phyloP scores from a whole-genome alignment of 2,329 filamentous ascomycete species.

The Scedosporium minutisporum region DNA sequence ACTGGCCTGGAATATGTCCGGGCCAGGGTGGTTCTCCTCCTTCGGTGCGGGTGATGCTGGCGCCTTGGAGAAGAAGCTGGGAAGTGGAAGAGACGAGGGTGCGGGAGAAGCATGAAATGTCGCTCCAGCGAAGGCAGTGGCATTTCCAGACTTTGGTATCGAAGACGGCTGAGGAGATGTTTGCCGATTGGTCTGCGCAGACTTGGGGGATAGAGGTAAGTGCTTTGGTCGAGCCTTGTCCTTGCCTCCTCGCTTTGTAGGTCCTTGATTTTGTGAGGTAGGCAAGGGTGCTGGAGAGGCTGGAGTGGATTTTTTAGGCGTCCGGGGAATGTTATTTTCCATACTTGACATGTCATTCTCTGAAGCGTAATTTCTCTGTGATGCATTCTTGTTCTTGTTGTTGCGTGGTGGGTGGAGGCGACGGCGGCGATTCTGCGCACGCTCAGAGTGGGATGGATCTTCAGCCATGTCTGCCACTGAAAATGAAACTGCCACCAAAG shows the following conservation, averaged over 20 bases:
- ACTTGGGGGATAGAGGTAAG: slow-evolving; percentile 28
- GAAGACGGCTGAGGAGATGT: slow-evolving; percentile 26
- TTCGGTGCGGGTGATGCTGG: background rate
- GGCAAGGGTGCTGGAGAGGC: slow-evolving; percentile 24
- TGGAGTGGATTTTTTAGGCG: slow-evolving; percentile 34
- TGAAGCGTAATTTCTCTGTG: slow-evolving; percentile 48
- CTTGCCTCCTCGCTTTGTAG: slow-evolving; percentile 15
- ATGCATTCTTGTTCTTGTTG: slow-evolving; percentile 22
- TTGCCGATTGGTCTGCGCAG: slow-evolving; percentile 27
- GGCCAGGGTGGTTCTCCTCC: background rate
- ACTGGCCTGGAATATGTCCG: background rate
- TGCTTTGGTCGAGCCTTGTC: slow-evolving; percentile 14
- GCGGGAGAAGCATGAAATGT: slow-evolving; percentile 94
- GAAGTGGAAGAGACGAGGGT: slow-evolving; percentile 79
- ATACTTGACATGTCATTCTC: slow-evolving; percentile 36
- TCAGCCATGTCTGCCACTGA: background rate
- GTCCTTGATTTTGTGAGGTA: slow-evolving; percentile 16
- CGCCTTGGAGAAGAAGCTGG: slow-evolving; percentile 67
- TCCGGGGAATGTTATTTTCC: slow-evolving; percentile 24
- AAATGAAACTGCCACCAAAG: too few species aligned
- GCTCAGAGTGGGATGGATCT: background rate
- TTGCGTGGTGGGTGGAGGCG: background rate
- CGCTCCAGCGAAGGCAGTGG: slow-evolving; percentile 73
- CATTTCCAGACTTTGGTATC: slow-evolving; percentile 33
- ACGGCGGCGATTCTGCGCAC: background rate